These are phyloP conservation scores for Cryptomeria japonica DNA, from an alignment of 75 land plant genomes.

Conservation along the genomic window DNA sequence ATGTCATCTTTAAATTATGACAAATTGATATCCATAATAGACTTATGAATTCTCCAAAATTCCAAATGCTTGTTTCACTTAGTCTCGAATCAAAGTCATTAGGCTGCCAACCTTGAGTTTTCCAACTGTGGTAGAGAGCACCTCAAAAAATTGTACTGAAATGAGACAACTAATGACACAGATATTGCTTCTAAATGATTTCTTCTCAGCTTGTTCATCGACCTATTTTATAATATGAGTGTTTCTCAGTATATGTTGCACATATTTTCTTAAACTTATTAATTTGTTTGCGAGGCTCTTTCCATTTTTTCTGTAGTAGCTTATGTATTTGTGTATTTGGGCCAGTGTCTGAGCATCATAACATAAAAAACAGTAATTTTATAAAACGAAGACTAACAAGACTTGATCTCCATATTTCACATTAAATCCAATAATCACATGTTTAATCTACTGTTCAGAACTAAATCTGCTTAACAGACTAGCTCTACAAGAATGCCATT, in stretches of 20 bases:
- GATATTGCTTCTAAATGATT: neutral
- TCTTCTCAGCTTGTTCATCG: neutral
- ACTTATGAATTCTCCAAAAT: too few species aligned
- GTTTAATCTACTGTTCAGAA: neutral
- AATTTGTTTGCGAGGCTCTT: neutral
- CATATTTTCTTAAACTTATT: neutral
- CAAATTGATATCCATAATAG: too few species aligned
- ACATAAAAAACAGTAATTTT: neutral
- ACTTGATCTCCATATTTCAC: slow-evolving; percentile 3
- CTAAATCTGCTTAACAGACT: neutral
- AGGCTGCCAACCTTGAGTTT: too few species aligned
- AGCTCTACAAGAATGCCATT: neutral
- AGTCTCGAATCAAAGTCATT: too few species aligned
- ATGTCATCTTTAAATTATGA: too few species aligned
- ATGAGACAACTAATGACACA: neutral
- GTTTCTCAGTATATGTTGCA: neutral
- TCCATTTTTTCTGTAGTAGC: too few species aligned
- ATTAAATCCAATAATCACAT: neutral
- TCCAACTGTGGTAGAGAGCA: neutral
- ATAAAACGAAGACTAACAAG: neutral
- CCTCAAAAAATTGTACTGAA: neutral
- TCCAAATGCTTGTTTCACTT: too few species aligned
- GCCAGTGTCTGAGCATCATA: neutral
- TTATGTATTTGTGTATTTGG: neutral
- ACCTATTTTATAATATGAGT: neutral